These are phyloP conservation scores for Trichoderma atroviride DNA, from an alignment of 2,329 filamentous ascomycete genomes.

Conservation along the genomic window DNA sequence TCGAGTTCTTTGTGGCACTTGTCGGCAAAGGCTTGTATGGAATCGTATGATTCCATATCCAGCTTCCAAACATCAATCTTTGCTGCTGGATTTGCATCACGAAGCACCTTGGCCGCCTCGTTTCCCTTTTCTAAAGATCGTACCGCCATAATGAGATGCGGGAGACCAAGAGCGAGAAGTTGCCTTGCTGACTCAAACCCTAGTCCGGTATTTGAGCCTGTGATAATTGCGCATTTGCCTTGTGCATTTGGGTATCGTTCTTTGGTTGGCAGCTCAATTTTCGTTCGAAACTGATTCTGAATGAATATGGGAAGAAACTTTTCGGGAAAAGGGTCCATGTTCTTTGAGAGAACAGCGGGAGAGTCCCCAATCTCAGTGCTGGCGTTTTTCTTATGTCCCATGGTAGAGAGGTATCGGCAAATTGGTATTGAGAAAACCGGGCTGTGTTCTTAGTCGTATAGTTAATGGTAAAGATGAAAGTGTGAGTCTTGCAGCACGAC, in stretches of 20 bases:
- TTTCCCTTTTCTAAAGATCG: background rate
- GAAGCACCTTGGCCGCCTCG: background rate
- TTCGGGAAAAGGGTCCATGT: background rate
- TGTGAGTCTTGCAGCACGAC: background rate
- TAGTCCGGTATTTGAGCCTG: slow-evolving; percentile 35
- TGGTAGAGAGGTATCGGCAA: background rate
- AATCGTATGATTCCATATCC: slow-evolving; percentile 30
- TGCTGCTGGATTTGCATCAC: background rate
- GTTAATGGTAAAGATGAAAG: background rate
- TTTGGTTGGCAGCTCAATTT: slow-evolving; percentile 28
- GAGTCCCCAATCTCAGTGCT: background rate
- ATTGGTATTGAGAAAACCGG: background rate
- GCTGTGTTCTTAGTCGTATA: background rate
- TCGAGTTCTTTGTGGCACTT: slow-evolving; percentile 28
- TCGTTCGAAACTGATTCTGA: background rate
- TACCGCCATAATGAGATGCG: background rate
- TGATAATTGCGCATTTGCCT: slow-evolving; percentile 32
- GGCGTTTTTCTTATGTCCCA: background rate
- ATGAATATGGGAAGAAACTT: background rate
- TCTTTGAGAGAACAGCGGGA: background rate
- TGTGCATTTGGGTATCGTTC: slow-evolving; percentile 27
- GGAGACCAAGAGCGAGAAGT: slow-evolving; percentile 29
- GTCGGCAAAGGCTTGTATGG: slow-evolving; percentile 30
- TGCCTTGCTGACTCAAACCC: slow-evolving; percentile 34
- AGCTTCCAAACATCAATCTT: background rate